Base-by-base conservation (phyloP, 495 filamentous ascomycete species). In the Letharia columbiana region DNA sequence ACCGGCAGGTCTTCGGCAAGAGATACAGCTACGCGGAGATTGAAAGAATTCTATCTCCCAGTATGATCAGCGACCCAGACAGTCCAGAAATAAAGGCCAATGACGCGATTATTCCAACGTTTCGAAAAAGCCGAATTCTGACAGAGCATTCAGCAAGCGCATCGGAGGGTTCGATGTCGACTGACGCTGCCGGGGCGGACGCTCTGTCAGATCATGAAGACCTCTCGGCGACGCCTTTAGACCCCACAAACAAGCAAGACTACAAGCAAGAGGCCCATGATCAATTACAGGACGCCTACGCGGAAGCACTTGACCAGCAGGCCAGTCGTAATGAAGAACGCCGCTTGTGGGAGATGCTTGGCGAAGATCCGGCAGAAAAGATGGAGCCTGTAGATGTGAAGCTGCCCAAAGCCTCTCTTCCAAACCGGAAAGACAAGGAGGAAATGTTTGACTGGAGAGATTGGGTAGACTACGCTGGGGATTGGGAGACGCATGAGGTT, bases 291-390 rank as follows among this genome's bases (percentile, higher is more conserved):
- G 82, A 87, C 58, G 75, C 73, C 0, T 81, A 87, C 61, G 77
- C 83, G 0, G 86, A 89, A 65, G 65, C 64, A 1, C 61, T 81
- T 8, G 89, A 92, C 68, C 72, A 69, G 33, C 71, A 78, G 66
- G 71, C 75, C 18, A 82, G 82, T 66, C 75, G 71, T 18, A 61
- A 69, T 11, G 87, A 89, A 72, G 88, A 92, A 74, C 70, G 72
- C 45, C 68, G 73, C 17, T 65, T 91, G 13, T 87, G 85, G 84
- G 66, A 67, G 0, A 47, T 86, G 13, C 71, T 92, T 15, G 75
- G 73, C 31, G 71, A 67, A 47, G 61, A 67, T 58, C 65, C 67
- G 8, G 41, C 69, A 20, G 67, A 68, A 54, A 69, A 68, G 9
- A 69, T 76, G 42, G 67, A 70, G 33, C 20, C 31, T 13, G 56